These are phyloP conservation scores for Triadica sebifera DNA, from an alignment of 345 rosid genomes.

Conservation along the genomic window DNA sequence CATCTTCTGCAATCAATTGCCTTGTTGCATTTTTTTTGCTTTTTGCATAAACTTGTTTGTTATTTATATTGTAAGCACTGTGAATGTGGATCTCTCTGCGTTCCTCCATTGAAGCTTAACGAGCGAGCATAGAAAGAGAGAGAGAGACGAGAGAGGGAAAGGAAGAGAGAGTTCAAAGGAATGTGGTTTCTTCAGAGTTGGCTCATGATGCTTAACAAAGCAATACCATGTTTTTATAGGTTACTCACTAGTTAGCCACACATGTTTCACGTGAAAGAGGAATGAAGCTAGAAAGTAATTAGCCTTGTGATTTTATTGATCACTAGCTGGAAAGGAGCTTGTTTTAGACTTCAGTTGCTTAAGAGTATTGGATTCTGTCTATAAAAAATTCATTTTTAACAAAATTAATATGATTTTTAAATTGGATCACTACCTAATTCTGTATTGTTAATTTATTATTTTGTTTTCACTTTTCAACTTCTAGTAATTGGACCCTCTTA, in stretches of 20 bases:
- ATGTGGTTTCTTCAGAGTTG: neutral
- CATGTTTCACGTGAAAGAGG: neutral
- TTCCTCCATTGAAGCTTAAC: neutral
- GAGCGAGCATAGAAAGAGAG: neutral
- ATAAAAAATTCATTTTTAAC: too few species aligned
- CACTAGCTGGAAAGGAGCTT: neutral
- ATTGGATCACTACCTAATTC: too few species aligned
- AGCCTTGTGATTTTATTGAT: neutral
- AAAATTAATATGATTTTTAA: too few species aligned
- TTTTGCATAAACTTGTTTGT: neutral
- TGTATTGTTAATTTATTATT: too few species aligned
- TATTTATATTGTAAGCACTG: neutral
- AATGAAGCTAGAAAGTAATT: neutral
- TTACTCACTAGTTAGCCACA: neutral
- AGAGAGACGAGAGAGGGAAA: neutral
- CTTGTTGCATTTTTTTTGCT: neutral
- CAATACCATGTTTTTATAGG: neutral
- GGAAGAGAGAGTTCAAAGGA: neutral
- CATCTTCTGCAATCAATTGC: neutral
- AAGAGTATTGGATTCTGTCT: neutral
- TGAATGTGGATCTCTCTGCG: neutral
- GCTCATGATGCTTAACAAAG: neutral
- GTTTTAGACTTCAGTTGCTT: neutral
- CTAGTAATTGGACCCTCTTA: too few species aligned
- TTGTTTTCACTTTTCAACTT: too few species aligned